Evolutionary conservation across 2,329 filamentous ascomycete genomes (phyloP).

Genomic region (Fusarium praegraminearum): DNA sequence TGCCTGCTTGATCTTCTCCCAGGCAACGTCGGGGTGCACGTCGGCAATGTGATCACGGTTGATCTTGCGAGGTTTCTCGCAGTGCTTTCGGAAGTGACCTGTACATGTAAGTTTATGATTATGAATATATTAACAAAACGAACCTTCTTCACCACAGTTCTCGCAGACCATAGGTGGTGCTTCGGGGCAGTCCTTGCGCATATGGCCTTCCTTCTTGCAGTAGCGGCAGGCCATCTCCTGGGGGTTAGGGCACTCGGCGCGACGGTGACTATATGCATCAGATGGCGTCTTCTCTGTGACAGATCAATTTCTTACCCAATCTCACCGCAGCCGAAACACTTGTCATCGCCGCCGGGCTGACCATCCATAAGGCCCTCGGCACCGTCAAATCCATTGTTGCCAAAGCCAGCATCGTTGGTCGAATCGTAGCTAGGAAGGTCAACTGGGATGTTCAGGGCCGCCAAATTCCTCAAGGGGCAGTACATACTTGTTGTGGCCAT

Average conservation of each 20-base stretch:
- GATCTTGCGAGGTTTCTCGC: conserved; percentile 70
- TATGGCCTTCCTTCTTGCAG: conserved; percentile 65
- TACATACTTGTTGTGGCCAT: conserved; percentile 18
- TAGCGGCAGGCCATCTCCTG: conserved; percentile 55
- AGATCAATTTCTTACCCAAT: conserved; percentile 47
- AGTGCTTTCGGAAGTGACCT: conserved; percentile 69
- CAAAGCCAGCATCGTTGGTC: conserved; percentile 9
- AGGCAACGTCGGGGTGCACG: conserved; percentile 66
- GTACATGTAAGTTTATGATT: conserved; percentile 19
- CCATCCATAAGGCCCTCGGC: conserved; percentile 5
- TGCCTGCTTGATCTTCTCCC: conserved; percentile 66
- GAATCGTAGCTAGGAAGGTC: conserved; percentile 12
- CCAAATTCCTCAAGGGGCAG: background rate
- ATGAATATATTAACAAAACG: conserved; percentile 21
- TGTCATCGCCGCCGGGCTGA: conserved; percentile 17
- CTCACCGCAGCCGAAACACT: conserved; percentile 56
- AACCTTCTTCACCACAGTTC: conserved; percentile 72
- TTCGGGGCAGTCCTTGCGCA: conserved; percentile 72
- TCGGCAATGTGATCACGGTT: conserved; percentile 64
- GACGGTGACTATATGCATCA: conserved; percentile 46
- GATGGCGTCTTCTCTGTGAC: background rate
- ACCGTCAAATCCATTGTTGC: conserved; percentile 7
- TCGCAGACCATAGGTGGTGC: conserved; percentile 68
- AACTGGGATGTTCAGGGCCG: background rate
- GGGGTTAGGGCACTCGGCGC: conserved; percentile 53